Evolutionary conservation across 306 rosid genomes (phyloP).

Genomic region (Alnus rubra): DNA sequence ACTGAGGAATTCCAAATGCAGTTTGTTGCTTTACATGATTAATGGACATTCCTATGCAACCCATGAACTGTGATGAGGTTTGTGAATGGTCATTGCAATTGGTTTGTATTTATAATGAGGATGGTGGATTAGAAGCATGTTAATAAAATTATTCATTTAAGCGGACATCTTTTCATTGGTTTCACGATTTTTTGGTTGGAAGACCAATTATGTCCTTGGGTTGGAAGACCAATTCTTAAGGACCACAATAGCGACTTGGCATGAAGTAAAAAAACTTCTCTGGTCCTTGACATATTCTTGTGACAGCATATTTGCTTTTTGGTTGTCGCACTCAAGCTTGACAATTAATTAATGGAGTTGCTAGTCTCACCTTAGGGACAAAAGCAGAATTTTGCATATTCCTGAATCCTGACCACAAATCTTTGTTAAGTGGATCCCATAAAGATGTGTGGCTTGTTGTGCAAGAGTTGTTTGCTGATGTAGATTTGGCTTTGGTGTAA

Average conservation of each 20-base stretch:
- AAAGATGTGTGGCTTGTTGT: no score
- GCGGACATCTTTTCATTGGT: slow-evolving; percentile 11
- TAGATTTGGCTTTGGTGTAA: no score
- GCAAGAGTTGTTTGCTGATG: no score
- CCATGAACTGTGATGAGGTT: slow-evolving; percentile 25
- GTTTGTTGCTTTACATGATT: slow-evolving; percentile 15
- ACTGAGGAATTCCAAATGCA: slow-evolving; percentile 24
- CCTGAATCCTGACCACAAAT: no score
- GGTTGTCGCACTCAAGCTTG: slow-evolving; percentile 19
- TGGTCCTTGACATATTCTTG: slow-evolving; percentile 23
- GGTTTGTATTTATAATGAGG: slow-evolving; percentile 22
- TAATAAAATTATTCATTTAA: slow-evolving; percentile 8
- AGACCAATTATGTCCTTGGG: neutral
- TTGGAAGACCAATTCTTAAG: no score
- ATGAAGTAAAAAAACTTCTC: slow-evolving; percentile 8
- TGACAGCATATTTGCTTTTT: slow-evolving; percentile 11
- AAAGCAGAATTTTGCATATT: slow-evolving; percentile 49
- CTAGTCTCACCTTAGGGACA: slow-evolving; percentile 52
- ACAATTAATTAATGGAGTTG: slow-evolving; percentile 48
- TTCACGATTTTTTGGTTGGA: slow-evolving; percentile 16
- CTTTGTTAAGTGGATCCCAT: no score
- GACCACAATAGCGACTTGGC: no score
- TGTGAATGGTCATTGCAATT: slow-evolving; percentile 34
- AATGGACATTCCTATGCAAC: slow-evolving; percentile 17
- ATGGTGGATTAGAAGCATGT: slow-evolving; percentile 22